Evolutionary conservation across 441 rosid species (phyloP).

Genomic region (Heliophila coronopifolia): DNA sequence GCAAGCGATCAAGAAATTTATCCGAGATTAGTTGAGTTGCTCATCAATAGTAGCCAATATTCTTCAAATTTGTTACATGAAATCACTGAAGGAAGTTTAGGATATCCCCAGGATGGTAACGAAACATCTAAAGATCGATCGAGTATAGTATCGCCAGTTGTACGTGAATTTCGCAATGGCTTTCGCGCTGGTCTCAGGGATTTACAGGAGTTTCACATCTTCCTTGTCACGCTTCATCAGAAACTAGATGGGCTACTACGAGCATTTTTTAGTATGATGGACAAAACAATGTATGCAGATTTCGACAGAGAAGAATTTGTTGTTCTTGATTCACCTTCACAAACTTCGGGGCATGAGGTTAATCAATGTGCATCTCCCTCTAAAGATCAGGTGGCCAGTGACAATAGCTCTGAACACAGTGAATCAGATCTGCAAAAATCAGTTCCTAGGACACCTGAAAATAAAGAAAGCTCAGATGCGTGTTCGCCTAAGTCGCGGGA

Average conservation of each 20-base stretch:
- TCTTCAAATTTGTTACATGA: conserved; percentile 71
- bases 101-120: conserved; percentile 48
- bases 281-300: conserved; percentile 55
- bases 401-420: conserved; percentile 49
- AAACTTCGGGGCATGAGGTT: conserved; percentile 29
- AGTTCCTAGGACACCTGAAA: conserved; percentile 53
- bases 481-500: conserved; percentile 71
- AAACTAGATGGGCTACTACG: conserved; percentile 72
- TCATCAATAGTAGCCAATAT: conserved; percentile 65
- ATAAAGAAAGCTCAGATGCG: conserved; percentile 58
- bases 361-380: conserved; percentile 49
- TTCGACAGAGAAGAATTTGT: conserved; percentile 67
- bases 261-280: conserved; percentile 62
- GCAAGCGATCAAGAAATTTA: conserved; percentile 82
- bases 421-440: conserved; percentile 65
- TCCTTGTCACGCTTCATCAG: conserved; percentile 88
- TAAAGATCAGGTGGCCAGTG: conserved; percentile 45
- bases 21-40: conserved; percentile 94
- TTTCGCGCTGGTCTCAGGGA: conserved; percentile 88
- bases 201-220: conserved; percentile 88
- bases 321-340: conserved; percentile 60
- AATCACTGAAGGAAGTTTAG: conserved; percentile 80
- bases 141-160: conserved; percentile 39
- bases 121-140: conserved; percentile 25
- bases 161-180: conserved; percentile 72